Evolutionary conservation across 306 rosid genomes (phyloP).

Genomic region (Glycyrrhiza uralensis): DNA sequence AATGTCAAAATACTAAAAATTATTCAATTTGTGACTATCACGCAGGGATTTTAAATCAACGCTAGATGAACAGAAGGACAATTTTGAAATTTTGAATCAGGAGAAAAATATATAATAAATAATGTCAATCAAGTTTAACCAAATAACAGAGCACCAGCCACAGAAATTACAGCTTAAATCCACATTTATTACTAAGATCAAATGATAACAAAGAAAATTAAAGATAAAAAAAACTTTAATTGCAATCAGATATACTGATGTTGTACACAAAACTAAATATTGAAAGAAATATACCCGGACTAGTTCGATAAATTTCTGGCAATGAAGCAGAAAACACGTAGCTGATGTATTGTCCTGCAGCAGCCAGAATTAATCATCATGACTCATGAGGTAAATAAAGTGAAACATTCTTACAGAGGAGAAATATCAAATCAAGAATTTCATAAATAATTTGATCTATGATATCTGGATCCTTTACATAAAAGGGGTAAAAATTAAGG

Average conservation of each 20-base stretch:
- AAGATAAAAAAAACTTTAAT: neutral
- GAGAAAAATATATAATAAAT: neutral
- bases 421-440: slow-evolving; percentile 11
- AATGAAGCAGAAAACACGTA: slow-evolving; percentile 89
- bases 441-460: neutral
- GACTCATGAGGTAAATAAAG: neutral
- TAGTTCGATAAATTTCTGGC: slow-evolving; percentile 90
- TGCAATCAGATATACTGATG: neutral
- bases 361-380: slow-evolving; percentile 28
- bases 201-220: neutral
- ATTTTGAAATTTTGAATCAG: neutral
- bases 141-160: slow-evolving; percentile 5
- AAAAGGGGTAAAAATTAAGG: neutral
- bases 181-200: neutral
- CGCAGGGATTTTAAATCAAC: slow-evolving; percentile 1
- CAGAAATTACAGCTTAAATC: neutral
- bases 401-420: slow-evolving; percentile 2
- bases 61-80: neutral
- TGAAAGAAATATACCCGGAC: slow-evolving; percentile 73
- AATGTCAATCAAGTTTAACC: neutral
- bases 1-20: neutral
- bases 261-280: slow-evolving; percentile 6
- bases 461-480: neutral
- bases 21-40: neutral
- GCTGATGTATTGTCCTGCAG: slow-evolving; percentile 92